Percentiles rank a stretch among this genome's conserved stretches.
Evolutionary conservation across 306 rosid genomes (phyloP).

Genomic region (Glycine tomentella): DNA sequence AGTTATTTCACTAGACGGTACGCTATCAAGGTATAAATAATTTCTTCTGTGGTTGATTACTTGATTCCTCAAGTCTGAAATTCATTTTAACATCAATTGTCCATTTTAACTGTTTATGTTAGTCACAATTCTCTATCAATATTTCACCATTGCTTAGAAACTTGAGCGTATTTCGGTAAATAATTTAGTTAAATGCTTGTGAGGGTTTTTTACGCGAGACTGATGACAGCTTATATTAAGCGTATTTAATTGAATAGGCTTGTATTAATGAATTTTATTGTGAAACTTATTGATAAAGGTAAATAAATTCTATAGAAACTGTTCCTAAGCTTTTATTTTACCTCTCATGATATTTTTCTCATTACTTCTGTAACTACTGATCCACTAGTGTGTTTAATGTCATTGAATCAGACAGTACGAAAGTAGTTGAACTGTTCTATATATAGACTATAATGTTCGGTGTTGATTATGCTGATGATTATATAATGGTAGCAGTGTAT

Average conservation of each 20-base stretch:
- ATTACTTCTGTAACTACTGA: background rate
- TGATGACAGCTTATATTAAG: background rate
- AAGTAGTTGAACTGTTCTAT: background rate
- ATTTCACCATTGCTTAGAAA: background rate
- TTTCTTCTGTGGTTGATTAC: background rate
- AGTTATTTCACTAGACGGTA: slow-evolving; percentile 81
- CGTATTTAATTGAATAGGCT: background rate
- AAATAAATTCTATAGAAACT: no score
- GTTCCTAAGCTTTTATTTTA: background rate
- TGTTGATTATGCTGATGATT: no score
- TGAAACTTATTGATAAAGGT: background rate
- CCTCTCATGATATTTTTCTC: background rate
- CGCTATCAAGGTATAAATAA: slow-evolving; percentile 68
- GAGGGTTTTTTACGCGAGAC: no score
- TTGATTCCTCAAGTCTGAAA: background rate
- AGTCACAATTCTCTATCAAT: background rate
- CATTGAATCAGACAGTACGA: background rate
- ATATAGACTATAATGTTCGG: background rate
- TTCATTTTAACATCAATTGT: background rate
- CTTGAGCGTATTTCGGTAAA: background rate
- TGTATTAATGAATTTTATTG: background rate
- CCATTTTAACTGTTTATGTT: background rate
- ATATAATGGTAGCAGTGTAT: no score
- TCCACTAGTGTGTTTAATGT: background rate
- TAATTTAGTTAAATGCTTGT: no score